Base-by-base conservation (phyloP, 805 yeast species). In the Lipomyces sp. region DNA sequence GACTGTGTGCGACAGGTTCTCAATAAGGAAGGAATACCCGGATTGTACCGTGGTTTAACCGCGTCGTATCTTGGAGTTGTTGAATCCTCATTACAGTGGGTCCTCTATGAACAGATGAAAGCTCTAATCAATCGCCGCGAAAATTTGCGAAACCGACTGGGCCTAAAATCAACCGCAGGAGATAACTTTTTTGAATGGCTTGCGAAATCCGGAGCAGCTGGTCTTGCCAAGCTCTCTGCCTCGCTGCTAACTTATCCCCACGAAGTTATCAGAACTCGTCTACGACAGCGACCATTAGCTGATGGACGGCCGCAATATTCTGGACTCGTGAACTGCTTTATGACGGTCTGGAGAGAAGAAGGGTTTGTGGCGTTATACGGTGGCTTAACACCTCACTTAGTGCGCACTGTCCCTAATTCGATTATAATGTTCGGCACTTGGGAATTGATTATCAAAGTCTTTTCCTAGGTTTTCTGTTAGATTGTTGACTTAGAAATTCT, bases 401-500 rank as follows among this genome's bases (percentile, higher is more conserved):
- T 95, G 80, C 86, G 99, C 78, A 95, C 99, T 0, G 99, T 95
- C 61, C 99, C 99, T 2, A 95, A 95, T 79, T 90, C 97, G 75
- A 92, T 95, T 76, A 94, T 95, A 73, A 95, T 95, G 99, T 95
- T 95, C 81, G 99, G 99, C 57, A 93, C 98, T 2, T 95, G 98
- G 98, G 99, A 95, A 76, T 77, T 95, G 42, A 86, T 90, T 63
- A 86, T 89, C 58, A 84, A 83, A 64, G 71, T 85, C n/a, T 77
- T 88, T 34, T 63, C 70, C 6, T 67, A 67, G 42, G 13, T 7
- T 48, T 11, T 1, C 15, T 35, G n/a, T 55, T 37, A 24, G 24
- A 42, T 42, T n/a, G 48, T 24, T 42, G 48, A 10, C n/a, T 37
- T n/a, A 42, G n/a, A 15, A 42, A 15, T 42, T 18, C 24, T 18